A percentile compares a stretch with the other conserved stretches of the same genome.
These are phyloP conservation scores for Polytrichum formosum DNA, from an alignment of 225 moss, liverwort and hornwort genomes.

Conservation along the genomic window DNA sequence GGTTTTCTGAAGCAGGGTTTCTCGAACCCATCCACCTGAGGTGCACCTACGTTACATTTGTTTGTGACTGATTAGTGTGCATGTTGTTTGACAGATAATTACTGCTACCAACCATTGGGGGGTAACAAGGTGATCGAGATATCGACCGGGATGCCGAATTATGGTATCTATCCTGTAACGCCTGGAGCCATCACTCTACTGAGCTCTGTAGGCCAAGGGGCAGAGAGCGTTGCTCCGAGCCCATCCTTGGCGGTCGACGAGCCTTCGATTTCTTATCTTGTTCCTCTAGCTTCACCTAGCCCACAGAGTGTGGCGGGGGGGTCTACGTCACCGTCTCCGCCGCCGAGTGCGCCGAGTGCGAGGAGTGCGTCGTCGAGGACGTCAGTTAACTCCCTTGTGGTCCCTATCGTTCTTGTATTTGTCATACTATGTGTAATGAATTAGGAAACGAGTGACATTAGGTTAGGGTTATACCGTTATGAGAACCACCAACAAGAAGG, in stretches of 20 bases:
- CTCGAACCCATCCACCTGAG: no score
- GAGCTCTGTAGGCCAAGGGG: neutral
- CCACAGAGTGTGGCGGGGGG: neutral
- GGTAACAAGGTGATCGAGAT: neutral
- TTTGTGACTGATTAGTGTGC: no score
- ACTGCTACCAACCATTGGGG: constrained; percentile 42
- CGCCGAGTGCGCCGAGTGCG: constrained; percentile 7
- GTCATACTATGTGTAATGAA: constrained; percentile 14
- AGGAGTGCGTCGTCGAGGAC: constrained; percentile 16
- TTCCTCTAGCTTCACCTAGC: constrained; percentile 15
- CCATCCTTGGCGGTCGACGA: constrained; percentile 35
- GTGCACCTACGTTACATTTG: no score
- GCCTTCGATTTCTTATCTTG: constrained; percentile 19
- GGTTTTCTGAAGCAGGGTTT: no score
- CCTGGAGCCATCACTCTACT: constrained; percentile 4
- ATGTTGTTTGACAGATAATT: constrained; percentile 30
- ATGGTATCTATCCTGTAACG: constrained; percentile 15
- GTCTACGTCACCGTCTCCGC: neutral
- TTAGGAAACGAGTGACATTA: neutral
- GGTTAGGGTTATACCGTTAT: neutral
- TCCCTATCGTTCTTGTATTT: constrained; percentile 14
- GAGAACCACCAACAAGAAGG: neutral
- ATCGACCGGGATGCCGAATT: no score
- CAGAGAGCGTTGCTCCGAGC: constrained; percentile 20
- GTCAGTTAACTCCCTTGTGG: neutral